These are phyloP conservation scores for Jimgerdemannia flammicorona DNA, from an alignment of 192 early-diverging fungal species.

Conservation along the genomic window DNA sequence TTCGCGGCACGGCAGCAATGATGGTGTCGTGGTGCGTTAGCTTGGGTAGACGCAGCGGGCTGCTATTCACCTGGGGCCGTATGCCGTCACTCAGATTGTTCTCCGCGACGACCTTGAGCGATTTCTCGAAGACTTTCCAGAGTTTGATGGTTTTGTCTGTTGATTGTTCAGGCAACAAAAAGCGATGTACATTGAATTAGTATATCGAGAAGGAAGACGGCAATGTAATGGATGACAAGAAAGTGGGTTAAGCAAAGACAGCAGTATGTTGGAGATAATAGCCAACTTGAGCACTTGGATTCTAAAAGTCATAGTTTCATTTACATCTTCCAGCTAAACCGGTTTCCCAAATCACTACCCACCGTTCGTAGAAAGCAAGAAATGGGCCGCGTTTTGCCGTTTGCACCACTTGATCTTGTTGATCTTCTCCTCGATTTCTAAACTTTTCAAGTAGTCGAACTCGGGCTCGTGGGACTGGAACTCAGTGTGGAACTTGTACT, in stretches of 20 bases:
- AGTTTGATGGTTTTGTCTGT: slow-evolving; percentile 99
- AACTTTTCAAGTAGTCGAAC: slow-evolving; percentile 91
- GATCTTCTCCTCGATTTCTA: slow-evolving; percentile 97
- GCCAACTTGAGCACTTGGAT: not conserved
- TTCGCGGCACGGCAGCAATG: slow-evolving; percentile 90
- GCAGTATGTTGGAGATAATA: not conserved
- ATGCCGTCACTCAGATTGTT: slow-evolving; percentile 77
- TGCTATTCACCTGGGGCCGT: slow-evolving; percentile 20
- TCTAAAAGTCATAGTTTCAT: too few species aligned
- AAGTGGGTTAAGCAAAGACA: not conserved
- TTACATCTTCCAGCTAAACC: too few species aligned
- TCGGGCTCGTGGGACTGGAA: slow-evolving; percentile 97
- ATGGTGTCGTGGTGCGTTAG: slow-evolving; percentile 94
- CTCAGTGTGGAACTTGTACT: slow-evolving; percentile 96
- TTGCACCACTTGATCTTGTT: slow-evolving; percentile 95
- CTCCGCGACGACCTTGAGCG: slow-evolving; percentile 92
- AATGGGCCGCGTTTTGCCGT: slow-evolving; percentile 85
- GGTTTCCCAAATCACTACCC: not conserved
- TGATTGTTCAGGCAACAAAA: too few species aligned
- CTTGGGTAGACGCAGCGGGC: slow-evolving; percentile 51
- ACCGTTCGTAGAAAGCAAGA: slow-evolving; percentile 90
- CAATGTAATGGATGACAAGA: not conserved
- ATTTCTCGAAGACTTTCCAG: slow-evolving; percentile 99
- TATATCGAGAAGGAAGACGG: not conserved
- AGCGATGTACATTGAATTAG: not conserved